Evolutionary conservation across 2,329 filamentous ascomycete species (phyloP).

Genomic region (Aspergillus bombycis): DNA sequence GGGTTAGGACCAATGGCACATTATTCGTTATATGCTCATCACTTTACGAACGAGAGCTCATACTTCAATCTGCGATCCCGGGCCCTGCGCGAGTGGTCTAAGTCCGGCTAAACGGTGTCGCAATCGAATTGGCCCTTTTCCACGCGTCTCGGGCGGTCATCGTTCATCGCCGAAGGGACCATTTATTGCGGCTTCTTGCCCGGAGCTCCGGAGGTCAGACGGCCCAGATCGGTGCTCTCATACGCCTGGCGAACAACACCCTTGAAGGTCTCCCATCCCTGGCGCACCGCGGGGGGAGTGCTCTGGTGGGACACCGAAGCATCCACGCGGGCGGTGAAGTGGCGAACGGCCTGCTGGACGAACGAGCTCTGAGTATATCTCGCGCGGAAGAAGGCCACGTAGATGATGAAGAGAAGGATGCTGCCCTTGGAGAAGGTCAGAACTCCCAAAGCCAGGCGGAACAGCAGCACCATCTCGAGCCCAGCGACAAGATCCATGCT

Average conservation of each 20-base stretch:
- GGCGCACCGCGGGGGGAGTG: slow-evolving; percentile 76
- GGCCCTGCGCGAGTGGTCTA: neutral
- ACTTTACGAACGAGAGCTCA: neutral
- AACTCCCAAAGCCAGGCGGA: slow-evolving; percentile 78
- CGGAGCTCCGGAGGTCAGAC: slow-evolving; percentile 63
- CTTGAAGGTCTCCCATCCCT: slow-evolving; percentile 83
- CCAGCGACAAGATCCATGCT: slow-evolving; percentile 92
- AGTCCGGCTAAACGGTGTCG: neutral
- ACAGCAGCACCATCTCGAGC: slow-evolving; percentile 86
- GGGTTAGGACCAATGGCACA: slow-evolving; percentile 3
- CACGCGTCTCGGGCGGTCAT: neutral
- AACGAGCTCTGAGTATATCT: slow-evolving; percentile 89
- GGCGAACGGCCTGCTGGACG: slow-evolving; percentile 79
- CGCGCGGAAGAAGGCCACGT: slow-evolving; percentile 90
- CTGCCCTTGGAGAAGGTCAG: slow-evolving; percentile 87
- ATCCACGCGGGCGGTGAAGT: slow-evolving; percentile 75
- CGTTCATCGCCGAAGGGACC: neutral
- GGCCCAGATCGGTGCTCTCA: slow-evolving; percentile 75
- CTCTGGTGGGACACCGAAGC: slow-evolving; percentile 82
- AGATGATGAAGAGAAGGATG: slow-evolving; percentile 83
- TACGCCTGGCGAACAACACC: slow-evolving; percentile 71
- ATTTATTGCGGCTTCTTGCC: slow-evolving; percentile 54
- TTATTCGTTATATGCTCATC: slow-evolving; percentile 11
- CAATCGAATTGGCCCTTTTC: neutral
- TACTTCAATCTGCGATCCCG: neutral